phyloP scores from a whole-genome alignment of 208 protist species.

The Phytomonas sp. region DNA sequence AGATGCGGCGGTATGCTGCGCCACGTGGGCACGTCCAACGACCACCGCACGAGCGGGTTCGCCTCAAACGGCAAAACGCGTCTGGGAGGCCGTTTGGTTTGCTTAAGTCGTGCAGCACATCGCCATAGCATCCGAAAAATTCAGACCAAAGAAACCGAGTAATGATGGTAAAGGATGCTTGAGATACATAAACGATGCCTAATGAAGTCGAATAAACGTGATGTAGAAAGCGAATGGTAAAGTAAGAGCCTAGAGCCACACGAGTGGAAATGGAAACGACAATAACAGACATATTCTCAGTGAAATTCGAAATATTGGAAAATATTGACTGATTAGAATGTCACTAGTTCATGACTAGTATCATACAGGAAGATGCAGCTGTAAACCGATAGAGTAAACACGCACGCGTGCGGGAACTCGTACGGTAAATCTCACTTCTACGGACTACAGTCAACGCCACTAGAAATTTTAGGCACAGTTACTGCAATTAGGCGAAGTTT shows the following conservation, averaged over 20 bases:
- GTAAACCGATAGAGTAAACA: constrained; percentile 11
- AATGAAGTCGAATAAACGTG: not conserved
- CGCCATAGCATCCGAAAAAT: not conserved
- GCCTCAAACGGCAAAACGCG: constrained; percentile 17
- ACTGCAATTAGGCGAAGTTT: constrained; percentile 6
- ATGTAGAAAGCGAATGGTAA: not conserved
- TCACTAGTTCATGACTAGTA: not conserved
- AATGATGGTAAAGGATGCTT: not conserved
- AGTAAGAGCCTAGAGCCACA: not conserved
- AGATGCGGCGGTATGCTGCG: constrained; percentile 14
- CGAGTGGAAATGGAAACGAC: not conserved
- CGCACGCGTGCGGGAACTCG: not conserved
- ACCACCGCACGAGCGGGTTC: constrained; percentile 78
- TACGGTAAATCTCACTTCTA: constrained; percentile 14
- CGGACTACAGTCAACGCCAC: constrained; percentile 7
- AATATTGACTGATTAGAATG: not conserved
- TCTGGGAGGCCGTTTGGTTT: constrained; percentile 44
- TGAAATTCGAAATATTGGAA: not conserved
- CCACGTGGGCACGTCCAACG: constrained; percentile 28
- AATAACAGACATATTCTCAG: constrained; percentile 4
- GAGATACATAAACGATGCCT: not conserved
- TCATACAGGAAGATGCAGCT: not conserved
- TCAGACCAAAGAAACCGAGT: not conserved
- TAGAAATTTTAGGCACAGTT: not conserved
- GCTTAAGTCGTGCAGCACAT: constrained; percentile 16